Evolutionary conservation across 768 basidiomycete species (phyloP), one percentile per base, ranked within the genome.

Genomic region (Mycena floridula): DNA sequence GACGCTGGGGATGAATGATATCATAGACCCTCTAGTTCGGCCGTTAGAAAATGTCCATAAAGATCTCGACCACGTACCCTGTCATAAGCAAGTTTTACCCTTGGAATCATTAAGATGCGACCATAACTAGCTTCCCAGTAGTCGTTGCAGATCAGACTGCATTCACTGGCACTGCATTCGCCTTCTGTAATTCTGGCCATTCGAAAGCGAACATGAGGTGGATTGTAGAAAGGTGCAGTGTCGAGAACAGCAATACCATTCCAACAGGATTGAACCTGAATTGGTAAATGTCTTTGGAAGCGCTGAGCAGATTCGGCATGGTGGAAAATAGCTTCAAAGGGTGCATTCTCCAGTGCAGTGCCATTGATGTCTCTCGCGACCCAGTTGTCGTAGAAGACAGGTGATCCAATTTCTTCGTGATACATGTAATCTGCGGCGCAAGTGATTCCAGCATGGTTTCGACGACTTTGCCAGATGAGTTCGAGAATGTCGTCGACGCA

Each of bases 361-460:
- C 95, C 95, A 64, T 99, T 99, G 72, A 99, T 90, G 62, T 99
- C 95, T 30, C 95, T 79, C 1, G 95, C 93, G 18, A 99, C 95
- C 95, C 95, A 98, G 62, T 93, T 95, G 60, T 91, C 90, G 68
- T 98, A 98, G 63, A 98, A 98, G 15, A 97, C 94, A 1, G 95
- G 95, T 0, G 90, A 74, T 12, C 81, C 86, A 51, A 97, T 87
- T 38, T 95, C 93, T 24, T 93, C 81, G 68, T 99, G 96, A 68
- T 89, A 99, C 92, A 99, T 98, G 69, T 99, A 99, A 61, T 99
- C 95, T 1, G 93, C 83, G 0, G 95, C 96, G 55, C 96, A 98
- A 8, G 96, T 98, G 62, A 98, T 95, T 13, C 94, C 95, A 1
- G 96, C 96, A 63, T 96, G 98, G 65, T 98, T 93, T 45, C 69